Base-by-base conservation (phyloP, 2,329 filamentous ascomycete species). In the Pyrenophora teres region DNA sequence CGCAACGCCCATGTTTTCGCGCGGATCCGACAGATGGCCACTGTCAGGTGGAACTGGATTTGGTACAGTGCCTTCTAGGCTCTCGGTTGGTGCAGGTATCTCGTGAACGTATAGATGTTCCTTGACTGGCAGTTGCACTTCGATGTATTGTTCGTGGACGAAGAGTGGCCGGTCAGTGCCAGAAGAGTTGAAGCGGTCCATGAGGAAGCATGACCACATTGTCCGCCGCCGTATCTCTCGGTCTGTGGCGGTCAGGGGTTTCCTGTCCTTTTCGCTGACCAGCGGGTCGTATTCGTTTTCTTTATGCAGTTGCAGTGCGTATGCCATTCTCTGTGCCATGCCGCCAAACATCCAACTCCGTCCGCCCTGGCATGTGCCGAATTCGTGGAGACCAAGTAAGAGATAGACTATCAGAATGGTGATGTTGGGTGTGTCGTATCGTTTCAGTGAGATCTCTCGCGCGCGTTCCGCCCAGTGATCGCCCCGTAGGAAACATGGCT, bases 171-270 rank as follows among this genome's bases (percentile, higher is more conserved):
- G 83, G 65, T 97, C 92, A 2, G 91, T 95, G 2, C 94, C 93
- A 1, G 92, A 97, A 0, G 93, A 97, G 74, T 95, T 97, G 78
- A 97, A 97, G 0, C 93, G 86, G 71, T 99, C 94, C 92, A 97
- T 97, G 50, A 97, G 75, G 67, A 96, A 96, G 70, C 93, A 97
- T 10, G 92, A 90, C 94, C 94, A 99, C 93, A 99, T 97, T 2
- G 92, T 94, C 50, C 94, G 84, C 61, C 94, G 81, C 54, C 94
- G 84, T 46, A 97, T 97, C 72, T 99, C 94, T 23, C 91, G 87
- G 71, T 97, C 94, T 13, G 92, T 91, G 62, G 94, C 94, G 69
- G 91, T 96, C 45, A 94, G 81, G 56, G 88, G 84, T 2, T 82
- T 81, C 10, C 82, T 79, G 32, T 78, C 77, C 16, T 82, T 81